These are phyloP conservation scores for Myxozyma neotropica DNA, from an alignment of 805 yeast species.

Conservation along the genomic window DNA sequence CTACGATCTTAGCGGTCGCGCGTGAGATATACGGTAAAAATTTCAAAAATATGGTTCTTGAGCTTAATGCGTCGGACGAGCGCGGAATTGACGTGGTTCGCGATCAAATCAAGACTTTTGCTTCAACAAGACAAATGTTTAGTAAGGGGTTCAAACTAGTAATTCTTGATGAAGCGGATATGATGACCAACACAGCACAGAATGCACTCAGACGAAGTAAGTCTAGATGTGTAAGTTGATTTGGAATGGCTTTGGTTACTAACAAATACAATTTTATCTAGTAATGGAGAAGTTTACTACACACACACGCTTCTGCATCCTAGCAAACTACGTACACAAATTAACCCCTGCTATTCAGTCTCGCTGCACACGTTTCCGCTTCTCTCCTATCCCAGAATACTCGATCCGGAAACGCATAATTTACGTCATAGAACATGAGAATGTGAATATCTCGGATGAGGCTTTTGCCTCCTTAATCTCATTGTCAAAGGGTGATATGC, in stretches of 20 bases:
- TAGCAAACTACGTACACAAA: constrained; percentile 95
- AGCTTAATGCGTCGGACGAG: constrained; percentile 94
- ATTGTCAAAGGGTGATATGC: constrained; percentile 93
- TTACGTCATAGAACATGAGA: constrained; percentile 70
- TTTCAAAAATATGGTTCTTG: constrained; percentile 83
- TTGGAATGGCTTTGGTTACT: too few relatives aligned
- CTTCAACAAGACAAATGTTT: constrained; percentile 92
- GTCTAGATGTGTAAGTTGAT: constrained; percentile 59
- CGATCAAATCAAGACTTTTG: constrained; percentile 94
- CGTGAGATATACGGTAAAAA: constrained; percentile 81
- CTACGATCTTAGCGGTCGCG: constrained; percentile 85
- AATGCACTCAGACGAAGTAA: constrained; percentile 90
- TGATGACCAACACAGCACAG: constrained; percentile 97
- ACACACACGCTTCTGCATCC: constrained; percentile 89
- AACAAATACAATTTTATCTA: not conserved
- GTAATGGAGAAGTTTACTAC: constrained; percentile 84
- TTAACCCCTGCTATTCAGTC: constrained; percentile 92
- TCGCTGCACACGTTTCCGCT: constrained; percentile 93
- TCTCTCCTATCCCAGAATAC: constrained; percentile 71
- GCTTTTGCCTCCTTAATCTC: constrained; percentile 69
- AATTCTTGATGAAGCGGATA: constrained; percentile 92
- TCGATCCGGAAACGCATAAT: constrained; percentile 71
- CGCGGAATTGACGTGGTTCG: constrained; percentile 98
- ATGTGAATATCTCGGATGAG: constrained; percentile 56
- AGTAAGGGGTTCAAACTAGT: constrained; percentile 93